Evolutionary conservation across 495 filamentous ascomycete genomes (phyloP).

Genomic region (Aspergillus coremiiformis): DNA sequence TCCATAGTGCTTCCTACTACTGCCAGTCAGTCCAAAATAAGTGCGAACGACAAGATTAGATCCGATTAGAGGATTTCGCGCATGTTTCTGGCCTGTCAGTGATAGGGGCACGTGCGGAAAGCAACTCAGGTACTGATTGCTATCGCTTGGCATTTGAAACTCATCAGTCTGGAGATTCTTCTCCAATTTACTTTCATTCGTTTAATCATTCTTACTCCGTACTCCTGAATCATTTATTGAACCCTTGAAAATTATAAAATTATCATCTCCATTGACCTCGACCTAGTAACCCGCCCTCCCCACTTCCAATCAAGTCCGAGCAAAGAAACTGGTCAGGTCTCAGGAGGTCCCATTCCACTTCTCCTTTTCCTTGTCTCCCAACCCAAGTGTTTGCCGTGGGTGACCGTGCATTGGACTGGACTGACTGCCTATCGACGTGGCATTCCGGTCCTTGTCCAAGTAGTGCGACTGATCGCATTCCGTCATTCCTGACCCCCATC

Average conservation of each 20-base stretch:
- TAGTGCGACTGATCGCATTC: conserved; percentile 16
- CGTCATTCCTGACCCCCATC: conserved; percentile 17
- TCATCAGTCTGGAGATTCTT: neutral
- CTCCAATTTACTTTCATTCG: neutral
- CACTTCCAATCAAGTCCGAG: neutral
- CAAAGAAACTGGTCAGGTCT: neutral
- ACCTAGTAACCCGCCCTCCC: neutral
- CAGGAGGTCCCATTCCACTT: conserved; percentile 9
- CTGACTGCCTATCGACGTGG: conserved; percentile 27
- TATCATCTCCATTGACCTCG: neutral
- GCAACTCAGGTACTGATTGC: neutral
- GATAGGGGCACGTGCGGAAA: conserved; percentile 1
- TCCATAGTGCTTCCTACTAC: neutral
- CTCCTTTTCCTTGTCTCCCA: conserved; percentile 13
- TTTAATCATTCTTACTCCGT: neutral
- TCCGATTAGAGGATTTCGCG: neutral
- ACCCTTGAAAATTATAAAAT: neutral
- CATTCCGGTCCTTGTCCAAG: conserved; percentile 28
- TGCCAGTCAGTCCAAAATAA: neutral
- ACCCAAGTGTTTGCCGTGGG: conserved; percentile 8
- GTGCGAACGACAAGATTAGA: neutral
- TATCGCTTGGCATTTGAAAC: conserved; percentile 8
- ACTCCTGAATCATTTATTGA: neutral
- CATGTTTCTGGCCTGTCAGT: neutral
- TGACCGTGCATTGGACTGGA: conserved; percentile 22